phyloP scores from a whole-genome alignment of 2,329 filamentous ascomycete genomes.

The Microdochium trichocladiopsis region DNA sequence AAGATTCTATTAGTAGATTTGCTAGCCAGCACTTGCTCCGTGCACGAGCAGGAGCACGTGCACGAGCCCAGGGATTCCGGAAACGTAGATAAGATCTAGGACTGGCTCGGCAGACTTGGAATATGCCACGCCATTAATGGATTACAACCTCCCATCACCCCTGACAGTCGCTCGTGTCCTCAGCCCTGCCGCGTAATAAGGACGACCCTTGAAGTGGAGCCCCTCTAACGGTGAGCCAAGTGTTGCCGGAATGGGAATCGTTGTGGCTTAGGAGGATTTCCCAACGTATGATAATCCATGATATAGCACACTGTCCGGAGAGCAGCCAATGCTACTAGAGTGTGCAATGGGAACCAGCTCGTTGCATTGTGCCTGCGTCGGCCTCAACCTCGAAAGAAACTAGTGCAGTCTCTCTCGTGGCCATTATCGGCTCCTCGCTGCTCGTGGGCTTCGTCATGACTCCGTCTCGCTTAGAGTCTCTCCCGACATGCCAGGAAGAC shows the following conservation, averaged over 20 bases:
- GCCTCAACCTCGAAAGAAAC: neutral
- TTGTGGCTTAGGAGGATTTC: neutral
- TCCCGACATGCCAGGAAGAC: neutral
- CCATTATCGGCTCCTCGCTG: neutral
- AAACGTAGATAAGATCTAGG: neutral
- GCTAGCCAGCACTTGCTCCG: neutral
- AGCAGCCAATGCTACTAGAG: neutral
- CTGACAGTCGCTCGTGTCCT: neutral
- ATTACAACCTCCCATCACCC: neutral
- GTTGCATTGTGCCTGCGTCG: neutral
- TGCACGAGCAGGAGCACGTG: neutral
- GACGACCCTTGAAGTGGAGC: neutral
- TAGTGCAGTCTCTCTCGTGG: neutral
- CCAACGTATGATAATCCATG: neutral
- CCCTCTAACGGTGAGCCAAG: neutral
- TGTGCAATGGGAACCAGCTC: too few relatives aligned
- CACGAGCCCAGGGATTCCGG: neutral
- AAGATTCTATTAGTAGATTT: neutral
- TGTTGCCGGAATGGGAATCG: neutral
- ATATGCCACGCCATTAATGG: neutral
- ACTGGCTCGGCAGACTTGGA: neutral
- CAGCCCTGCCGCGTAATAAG: neutral
- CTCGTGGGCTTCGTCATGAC: too few relatives aligned
- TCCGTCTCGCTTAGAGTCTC: neutral
- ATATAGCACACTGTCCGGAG: neutral